Conservation (phyloP, 768 basidiomycete species). For the Tulasnella sp. region DNA sequence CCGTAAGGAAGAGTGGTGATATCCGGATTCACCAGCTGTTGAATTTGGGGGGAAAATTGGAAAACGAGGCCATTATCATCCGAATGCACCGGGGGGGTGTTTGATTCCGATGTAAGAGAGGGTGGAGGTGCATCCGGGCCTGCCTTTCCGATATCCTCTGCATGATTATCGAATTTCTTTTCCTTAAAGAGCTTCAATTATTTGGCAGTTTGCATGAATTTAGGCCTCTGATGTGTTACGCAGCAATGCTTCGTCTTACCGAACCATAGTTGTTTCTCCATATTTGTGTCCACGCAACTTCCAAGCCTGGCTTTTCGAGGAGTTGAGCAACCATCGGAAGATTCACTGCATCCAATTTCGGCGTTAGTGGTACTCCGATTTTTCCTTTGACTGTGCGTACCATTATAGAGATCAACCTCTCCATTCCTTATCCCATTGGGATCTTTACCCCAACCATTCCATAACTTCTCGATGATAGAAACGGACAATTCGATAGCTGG, state of each 20-base stretch:
- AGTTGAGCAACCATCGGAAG: constrained; percentile 66
- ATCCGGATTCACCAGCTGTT: constrained; percentile 49
- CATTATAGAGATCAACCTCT: constrained; percentile 67
- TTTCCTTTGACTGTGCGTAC: constrained; percentile 1
- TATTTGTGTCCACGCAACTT: constrained; percentile 66
- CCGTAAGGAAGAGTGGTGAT: constrained; percentile 51
- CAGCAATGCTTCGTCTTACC: neutral
- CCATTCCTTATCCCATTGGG: constrained; percentile 40
- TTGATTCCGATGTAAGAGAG: constrained; percentile 15
- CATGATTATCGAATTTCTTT: constrained; percentile 17
- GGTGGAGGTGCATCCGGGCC: constrained; percentile 32
- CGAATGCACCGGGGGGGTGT: neutral
- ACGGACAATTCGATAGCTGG: constrained; percentile 62
- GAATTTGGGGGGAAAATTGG: constrained; percentile 54
- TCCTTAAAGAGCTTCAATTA: constrained; percentile 21
- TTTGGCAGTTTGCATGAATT: constrained; percentile 45
- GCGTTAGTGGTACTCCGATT: neutral
- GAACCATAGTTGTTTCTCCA: constrained; percentile 64
- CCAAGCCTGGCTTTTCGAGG: constrained; percentile 44
- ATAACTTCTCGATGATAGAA: constrained; percentile 58
- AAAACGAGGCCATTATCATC: constrained; percentile 38
- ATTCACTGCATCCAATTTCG: constrained; percentile 38
- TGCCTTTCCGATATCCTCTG: constrained; percentile 26
- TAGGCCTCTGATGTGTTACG: constrained; percentile 33
- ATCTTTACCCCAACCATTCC: constrained; percentile 76